phyloP scores from a whole-genome alignment of 345 rosid genomes.

The Salix viminalis region DNA sequence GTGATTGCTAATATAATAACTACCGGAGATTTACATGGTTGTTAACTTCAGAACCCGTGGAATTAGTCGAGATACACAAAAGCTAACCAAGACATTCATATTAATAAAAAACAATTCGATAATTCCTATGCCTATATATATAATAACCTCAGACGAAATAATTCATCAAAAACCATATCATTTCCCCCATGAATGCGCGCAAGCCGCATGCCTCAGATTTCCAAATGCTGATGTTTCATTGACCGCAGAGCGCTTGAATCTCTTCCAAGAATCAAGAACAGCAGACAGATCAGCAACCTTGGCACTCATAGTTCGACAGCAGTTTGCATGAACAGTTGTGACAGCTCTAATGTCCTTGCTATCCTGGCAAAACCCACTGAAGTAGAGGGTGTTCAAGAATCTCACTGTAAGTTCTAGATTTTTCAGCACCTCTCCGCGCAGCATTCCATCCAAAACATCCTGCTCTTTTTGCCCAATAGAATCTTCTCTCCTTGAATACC shows the following conservation, averaged over 20 bases:
- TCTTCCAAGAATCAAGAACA: constrained; percentile 63
- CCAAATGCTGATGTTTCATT: neutral
- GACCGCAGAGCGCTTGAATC: constrained; percentile 17
- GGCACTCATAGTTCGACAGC: constrained; percentile 66
- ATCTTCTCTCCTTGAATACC: constrained; percentile 58
- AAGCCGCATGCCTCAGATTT: constrained; percentile 1
- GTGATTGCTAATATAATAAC: no score
- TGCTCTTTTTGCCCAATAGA: constrained; percentile 63
- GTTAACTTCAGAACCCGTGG: rapidly evolving
- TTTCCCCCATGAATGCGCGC: constrained; percentile 9
- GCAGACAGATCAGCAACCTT: constrained; percentile 53
- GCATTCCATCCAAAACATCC: constrained; percentile 51
- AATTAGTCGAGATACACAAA: no score
- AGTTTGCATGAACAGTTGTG: constrained; percentile 73
- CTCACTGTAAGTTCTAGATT: constrained; percentile 40
- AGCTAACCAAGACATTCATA: rapidly evolving
- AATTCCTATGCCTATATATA: neutral
- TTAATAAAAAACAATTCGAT: no score
- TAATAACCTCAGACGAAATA: neutral
- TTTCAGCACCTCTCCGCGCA: constrained; percentile 29
- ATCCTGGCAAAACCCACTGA: constrained; percentile 78
- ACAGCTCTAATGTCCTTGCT: constrained; percentile 49
- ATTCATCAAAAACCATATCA: neutral
- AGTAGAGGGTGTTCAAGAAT: constrained; percentile 48
- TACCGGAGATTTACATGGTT: rapidly evolving